A percentile compares a stretch with the other conserved stretches of the same genome.
These are phyloP conservation scores for Ceriops tagal DNA, from an alignment of 345 rosid species.

Conservation along the genomic window DNA sequence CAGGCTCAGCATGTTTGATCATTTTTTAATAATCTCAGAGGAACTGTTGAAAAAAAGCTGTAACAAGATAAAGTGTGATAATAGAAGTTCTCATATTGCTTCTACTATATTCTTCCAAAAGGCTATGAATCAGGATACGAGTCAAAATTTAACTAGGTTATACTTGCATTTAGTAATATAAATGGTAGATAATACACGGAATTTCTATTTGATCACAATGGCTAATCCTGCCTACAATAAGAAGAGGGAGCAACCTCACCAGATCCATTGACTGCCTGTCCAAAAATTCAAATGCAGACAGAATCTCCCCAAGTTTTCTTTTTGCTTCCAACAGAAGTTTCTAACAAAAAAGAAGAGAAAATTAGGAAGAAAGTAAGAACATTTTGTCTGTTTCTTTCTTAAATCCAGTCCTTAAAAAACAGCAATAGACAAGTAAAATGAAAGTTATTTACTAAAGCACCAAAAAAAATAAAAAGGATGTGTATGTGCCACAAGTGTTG, in stretches of 20 bases:
- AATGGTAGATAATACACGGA: background rate
- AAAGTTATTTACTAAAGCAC: no score
- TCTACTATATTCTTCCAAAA: background rate
- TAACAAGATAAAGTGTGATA: background rate
- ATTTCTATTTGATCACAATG: background rate
- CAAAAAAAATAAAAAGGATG: no score
- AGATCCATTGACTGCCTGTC: conserved; percentile 70
- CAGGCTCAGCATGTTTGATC: background rate
- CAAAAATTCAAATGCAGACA: conserved; percentile 89
- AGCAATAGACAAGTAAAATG: background rate
- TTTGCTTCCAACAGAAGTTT: conserved; percentile 82
- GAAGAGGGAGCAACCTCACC: conserved; percentile 29
- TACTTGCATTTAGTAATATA: background rate
- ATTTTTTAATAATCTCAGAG: background rate
- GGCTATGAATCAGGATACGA: background rate
- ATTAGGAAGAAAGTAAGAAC: conserved; percentile 1
- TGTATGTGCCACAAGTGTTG: no score
- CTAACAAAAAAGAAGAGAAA: conserved; percentile 32
- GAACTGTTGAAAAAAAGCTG: no score
- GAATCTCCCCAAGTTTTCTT: conserved; percentile 85
- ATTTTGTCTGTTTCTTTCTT: background rate
- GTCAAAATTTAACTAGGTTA: background rate
- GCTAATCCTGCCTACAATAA: background rate
- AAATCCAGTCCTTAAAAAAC: background rate
- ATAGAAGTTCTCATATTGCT: background rate